Conservation (phyloP, 768 basidiomycete species). For the Mycena latifolia region DNA sequence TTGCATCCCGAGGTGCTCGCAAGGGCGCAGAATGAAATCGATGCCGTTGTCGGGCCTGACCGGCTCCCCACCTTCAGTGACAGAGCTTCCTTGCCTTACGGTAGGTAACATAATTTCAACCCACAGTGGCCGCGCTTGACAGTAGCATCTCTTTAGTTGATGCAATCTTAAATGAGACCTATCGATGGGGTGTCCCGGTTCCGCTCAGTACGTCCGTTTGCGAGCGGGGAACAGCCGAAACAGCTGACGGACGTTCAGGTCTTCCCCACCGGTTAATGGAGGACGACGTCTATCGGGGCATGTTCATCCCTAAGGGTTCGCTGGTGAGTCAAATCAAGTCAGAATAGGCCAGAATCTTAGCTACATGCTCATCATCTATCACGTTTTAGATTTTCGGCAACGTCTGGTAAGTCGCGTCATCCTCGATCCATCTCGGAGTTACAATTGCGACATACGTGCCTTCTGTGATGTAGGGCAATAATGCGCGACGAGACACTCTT, state of each 20-base stretch:
- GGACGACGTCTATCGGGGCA: slow-evolving; percentile 71
- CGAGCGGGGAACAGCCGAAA: neutral
- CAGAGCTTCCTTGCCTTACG: slow-evolving; percentile 66
- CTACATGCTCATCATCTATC: slow-evolving; percentile 5
- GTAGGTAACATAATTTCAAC: slow-evolving; percentile 42
- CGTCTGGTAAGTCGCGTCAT: slow-evolving; percentile 59
- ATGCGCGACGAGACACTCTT: slow-evolving; percentile 64
- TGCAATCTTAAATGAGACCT: slow-evolving; percentile 65
- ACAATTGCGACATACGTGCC: slow-evolving; percentile 24
- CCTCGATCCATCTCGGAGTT: slow-evolving; percentile 21
- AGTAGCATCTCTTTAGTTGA: slow-evolving; percentile 49
- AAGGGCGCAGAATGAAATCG: slow-evolving; percentile 76
- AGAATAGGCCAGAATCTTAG: neutral
- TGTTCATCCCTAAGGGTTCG: slow-evolving; percentile 73
- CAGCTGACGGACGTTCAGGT: slow-evolving; percentile 47
- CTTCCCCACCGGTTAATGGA: slow-evolving; percentile 76
- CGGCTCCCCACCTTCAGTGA: slow-evolving; percentile 74
- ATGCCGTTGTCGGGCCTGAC: slow-evolving; percentile 64
- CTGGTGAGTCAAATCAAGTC: slow-evolving; percentile 52
- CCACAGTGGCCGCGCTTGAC: neutral
- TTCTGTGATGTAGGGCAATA: slow-evolving; percentile 51
- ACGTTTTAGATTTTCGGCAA: slow-evolving; percentile 64
- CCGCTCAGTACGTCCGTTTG: slow-evolving; percentile 62
- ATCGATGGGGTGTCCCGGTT: slow-evolving; percentile 69
- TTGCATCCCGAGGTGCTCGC: slow-evolving; percentile 66